These are phyloP conservation scores for Auricularia sp. DNA, from an alignment of 768 basidiomycete species.

Conservation along the genomic window DNA sequence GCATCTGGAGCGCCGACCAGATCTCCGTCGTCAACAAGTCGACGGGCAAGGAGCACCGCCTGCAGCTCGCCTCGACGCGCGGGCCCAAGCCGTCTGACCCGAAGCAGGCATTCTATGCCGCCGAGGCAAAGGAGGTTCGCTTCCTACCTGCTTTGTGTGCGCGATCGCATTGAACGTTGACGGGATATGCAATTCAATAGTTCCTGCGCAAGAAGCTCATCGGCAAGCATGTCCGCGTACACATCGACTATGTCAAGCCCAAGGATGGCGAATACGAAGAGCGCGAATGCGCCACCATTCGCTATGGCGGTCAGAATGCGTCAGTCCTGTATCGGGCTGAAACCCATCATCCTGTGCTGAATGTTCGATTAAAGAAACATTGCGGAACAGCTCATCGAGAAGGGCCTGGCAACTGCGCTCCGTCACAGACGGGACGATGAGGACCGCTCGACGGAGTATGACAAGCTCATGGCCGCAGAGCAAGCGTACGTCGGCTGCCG, in stretches of 20 bases:
- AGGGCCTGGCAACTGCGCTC: conserved; percentile 80
- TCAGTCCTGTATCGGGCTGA: conserved; percentile 30
- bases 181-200: conserved; percentile 10
- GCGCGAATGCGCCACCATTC: conserved; percentile 83
- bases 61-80: conserved; percentile 83
- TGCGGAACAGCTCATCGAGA: conserved; percentile 88
- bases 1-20: conserved; percentile 91
- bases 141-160: no score
- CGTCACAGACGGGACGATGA: conserved; percentile 94
- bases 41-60: conserved; percentile 60
- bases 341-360: conserved; percentile 3
- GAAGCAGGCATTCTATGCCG: conserved; percentile 77
- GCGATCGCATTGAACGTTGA: no score
- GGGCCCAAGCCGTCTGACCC: conserved; percentile 78
- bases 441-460: conserved; percentile 90
- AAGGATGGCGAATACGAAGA: conserved; percentile 90
- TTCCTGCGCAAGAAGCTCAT: conserved; percentile 87
- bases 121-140: conserved; percentile 71
- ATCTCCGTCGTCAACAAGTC: conserved; percentile 72
- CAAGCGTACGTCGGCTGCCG: conserved; percentile 51
- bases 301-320: conserved; percentile 73
- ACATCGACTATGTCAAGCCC: conserved; percentile 83
- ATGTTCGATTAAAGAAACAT: conserved; percentile 50
- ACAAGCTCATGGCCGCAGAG: conserved; percentile 92
- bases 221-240: conserved; percentile 77